Evolutionary conservation across 1,139 yeast species (phyloP).

Genomic region (Eremothecium sinecaudum): DNA sequence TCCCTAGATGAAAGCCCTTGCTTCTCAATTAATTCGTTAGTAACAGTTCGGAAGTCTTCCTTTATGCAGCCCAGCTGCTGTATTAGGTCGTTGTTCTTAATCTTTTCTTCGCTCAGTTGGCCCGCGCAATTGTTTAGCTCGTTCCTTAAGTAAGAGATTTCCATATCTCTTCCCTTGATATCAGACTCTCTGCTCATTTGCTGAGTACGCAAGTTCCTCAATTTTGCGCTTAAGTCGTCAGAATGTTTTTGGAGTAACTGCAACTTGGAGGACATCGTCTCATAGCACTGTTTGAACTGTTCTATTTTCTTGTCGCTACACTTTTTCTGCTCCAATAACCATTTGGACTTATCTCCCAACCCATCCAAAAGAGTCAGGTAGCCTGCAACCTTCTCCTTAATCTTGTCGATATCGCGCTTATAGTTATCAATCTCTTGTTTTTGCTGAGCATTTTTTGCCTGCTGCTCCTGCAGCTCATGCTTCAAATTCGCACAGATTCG

Average conservation of each 20-base stretch:
- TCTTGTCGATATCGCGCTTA: constrained; percentile 14
- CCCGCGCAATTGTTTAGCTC: constrained; percentile 29
- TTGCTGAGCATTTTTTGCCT: constrained; percentile 21
- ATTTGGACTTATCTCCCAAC: constrained; percentile 17
- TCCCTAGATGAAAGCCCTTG: background rate
- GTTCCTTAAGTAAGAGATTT: constrained; percentile 24
- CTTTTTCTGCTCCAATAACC: constrained; percentile 16
- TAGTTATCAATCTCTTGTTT: constrained; percentile 15
- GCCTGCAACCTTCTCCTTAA: constrained; percentile 14
- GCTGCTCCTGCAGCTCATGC: constrained; percentile 21
- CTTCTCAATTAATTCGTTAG: background rate
- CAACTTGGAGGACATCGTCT: constrained; percentile 14
- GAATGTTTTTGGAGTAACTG: constrained; percentile 15
- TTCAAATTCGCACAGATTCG: constrained; percentile 26
- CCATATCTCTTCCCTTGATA: constrained; percentile 19
- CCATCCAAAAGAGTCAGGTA: constrained; percentile 15
- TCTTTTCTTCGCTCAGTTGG: constrained; percentile 27
- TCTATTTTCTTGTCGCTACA: constrained; percentile 14
- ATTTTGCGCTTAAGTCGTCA: constrained; percentile 10
- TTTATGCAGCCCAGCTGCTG: constrained; percentile 15
- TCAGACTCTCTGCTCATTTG: constrained; percentile 18
- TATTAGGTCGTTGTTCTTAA: constrained; percentile 20
- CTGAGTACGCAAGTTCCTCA: constrained; percentile 13
- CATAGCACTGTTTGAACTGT: constrained; percentile 16
- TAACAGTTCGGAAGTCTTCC: constrained; percentile 3